A percentile compares a stretch with the other conserved stretches of the same genome.
phyloP scores from a whole-genome alignment of 2,329 filamentous ascomycete genomes.

The Lasiodiplodia citricola region DNA sequence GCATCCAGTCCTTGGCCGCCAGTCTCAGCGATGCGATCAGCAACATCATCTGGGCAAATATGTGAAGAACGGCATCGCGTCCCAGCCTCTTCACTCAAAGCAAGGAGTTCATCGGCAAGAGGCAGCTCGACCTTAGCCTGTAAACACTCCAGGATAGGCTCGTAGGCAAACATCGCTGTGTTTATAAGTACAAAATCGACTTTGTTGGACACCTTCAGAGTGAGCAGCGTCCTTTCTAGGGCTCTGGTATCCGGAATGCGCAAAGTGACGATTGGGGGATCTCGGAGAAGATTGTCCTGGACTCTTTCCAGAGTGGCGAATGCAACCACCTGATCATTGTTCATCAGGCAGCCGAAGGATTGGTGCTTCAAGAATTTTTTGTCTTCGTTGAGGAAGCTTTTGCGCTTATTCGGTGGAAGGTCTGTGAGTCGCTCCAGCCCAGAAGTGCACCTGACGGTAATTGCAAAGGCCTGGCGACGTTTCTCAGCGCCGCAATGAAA shows the following conservation, averaged over 20 bases:
- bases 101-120: slow-evolving; percentile 60
- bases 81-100: slow-evolving; percentile 26
- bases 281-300: slow-evolving; percentile 46
- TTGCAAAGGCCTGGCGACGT: slow-evolving; percentile 25
- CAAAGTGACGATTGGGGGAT: slow-evolving; percentile 57
- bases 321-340: slow-evolving; percentile 57
- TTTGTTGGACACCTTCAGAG: slow-evolving; percentile 41
- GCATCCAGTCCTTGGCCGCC: slow-evolving; percentile 38
- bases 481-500: slow-evolving; percentile 45
- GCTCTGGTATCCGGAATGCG: slow-evolving; percentile 56
- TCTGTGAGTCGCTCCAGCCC: slow-evolving; percentile 55
- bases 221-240: slow-evolving; percentile 54
- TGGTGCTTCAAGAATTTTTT: slow-evolving; percentile 63
- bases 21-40: slow-evolving; percentile 28
- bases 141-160: slow-evolving; percentile 67
- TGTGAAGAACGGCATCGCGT: neutral
- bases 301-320: slow-evolving; percentile 66
- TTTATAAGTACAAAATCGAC: slow-evolving; percentile 51
- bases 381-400: slow-evolving; percentile 51
- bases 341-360: slow-evolving; percentile 66
- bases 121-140: slow-evolving; percentile 63
- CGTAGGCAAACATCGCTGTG: slow-evolving; percentile 71
- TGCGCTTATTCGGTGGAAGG: slow-evolving; percentile 40
- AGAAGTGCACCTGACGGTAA: slow-evolving; percentile 49
- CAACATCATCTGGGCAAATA: neutral